Evolutionary conservation across 2,329 filamentous ascomycete genomes (phyloP).

Genomic region (Grosmannia serpens): DNA sequence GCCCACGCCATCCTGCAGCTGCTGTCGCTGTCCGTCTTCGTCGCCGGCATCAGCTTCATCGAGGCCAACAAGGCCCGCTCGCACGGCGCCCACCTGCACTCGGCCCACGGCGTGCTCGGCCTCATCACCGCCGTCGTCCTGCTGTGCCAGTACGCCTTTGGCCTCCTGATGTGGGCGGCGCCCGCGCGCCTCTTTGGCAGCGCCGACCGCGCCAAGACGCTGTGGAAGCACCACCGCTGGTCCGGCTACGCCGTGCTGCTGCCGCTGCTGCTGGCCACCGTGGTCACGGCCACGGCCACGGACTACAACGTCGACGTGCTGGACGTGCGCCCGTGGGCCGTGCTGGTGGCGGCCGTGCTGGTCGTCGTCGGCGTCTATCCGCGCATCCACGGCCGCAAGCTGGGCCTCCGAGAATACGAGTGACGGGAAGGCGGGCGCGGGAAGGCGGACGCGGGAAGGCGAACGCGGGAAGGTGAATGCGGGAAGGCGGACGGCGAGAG

Average conservation of each 20-base stretch:
- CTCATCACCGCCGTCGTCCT: slow-evolving; percentile 61
- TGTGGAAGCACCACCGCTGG: slow-evolving; percentile 84
- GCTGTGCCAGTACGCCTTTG: slow-evolving; percentile 62
- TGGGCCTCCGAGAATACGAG: slow-evolving; percentile 35
- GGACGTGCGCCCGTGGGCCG: slow-evolving; percentile 65
- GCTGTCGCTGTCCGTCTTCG: slow-evolving; percentile 48
- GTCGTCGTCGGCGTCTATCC: slow-evolving; percentile 62
- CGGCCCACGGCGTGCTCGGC: slow-evolving; percentile 73
- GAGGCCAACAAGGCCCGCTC: slow-evolving; percentile 73
- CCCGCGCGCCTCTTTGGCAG: slow-evolving; percentile 56
- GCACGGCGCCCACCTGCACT: slow-evolving; percentile 62
- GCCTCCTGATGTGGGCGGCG: slow-evolving; percentile 70
- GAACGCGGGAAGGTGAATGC: too few species aligned
- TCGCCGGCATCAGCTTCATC: slow-evolving; percentile 58
- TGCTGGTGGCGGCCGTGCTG: slow-evolving; percentile 53
- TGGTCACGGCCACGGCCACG: slow-evolving; percentile 66
- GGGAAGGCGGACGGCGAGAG: too few species aligned
- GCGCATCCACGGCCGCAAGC: slow-evolving; percentile 71
- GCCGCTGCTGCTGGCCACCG: slow-evolving; percentile 56
- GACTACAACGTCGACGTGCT: slow-evolving; percentile 58
- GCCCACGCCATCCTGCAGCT: slow-evolving; percentile 62
- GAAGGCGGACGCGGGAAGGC: too few species aligned
- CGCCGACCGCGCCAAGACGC: slow-evolving; percentile 60
- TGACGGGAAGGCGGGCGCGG: not conserved
- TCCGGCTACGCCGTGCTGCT: slow-evolving; percentile 59